Evolutionary conservation across 257 asterid genomes (phyloP), one percentile per base, ranked within the genome.

Genomic region (Fraxinus pennsylvanica): DNA sequence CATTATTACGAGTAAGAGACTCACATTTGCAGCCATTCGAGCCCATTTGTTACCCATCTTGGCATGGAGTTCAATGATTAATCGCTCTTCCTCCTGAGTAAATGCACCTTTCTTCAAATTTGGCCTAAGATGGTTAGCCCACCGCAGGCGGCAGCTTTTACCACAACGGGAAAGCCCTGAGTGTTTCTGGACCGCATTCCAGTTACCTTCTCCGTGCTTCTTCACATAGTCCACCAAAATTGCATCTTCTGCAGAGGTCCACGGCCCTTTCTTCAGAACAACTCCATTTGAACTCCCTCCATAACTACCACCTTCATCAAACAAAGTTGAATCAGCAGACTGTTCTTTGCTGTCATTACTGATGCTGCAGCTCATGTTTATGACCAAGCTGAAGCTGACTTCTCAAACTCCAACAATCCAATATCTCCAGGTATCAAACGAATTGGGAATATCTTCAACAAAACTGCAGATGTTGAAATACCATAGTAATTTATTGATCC

Each of bases 31-130:
- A 84, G 91, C 94, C 94, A 90, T 90, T 38, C 90, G 86, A 4
- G 94, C 92, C 94, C 94, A 90, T 77, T 88, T 90, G 77, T 90
- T 90, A 47, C 94, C 94, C 90, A 90, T 90, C 91, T 83, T 90
- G 36, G 92, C 90, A 84, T 90, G 95, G 70, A 90, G 92, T 81
- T 90, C 91, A 39, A 90, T 80, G 69, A 90, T 88, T 13, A 88
- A 78, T 30, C 81, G 83, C 76, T 90, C 95, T 76, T 90, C 95
- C 65, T 88, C 92, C 30, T 87, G 41, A 14, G 95, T 87, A 76
- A 90, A 90, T 35, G 92, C 91, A 72, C 95, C 95, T 80, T 88
- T 90, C 82, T 88, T 90, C 75, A 90, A 85, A 78, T 87, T 88
- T 30, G 95, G 95, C 88, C 95, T 88, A 4, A 90, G 84, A 81